Conservation (phyloP, 2,329 filamentous ascomycete genomes). For the Dactylonectria estremocensis region DNA sequence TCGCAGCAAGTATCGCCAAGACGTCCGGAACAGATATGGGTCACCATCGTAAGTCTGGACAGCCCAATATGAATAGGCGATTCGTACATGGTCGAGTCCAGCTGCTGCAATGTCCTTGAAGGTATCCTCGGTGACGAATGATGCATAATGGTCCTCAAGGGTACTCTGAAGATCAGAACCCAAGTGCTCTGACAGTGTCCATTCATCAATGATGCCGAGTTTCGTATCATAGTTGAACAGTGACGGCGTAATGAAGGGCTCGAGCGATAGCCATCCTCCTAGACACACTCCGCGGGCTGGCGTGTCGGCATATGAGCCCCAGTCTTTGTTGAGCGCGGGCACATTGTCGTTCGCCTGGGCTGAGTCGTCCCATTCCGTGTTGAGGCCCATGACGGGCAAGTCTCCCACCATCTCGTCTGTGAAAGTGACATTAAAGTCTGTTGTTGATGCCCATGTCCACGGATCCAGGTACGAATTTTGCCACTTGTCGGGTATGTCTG, state of each 20-base stretch:
- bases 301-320: constrained; percentile 81
- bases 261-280: constrained; percentile 93
- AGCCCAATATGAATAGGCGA: constrained; percentile 96
- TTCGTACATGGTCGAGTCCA: constrained; percentile 96
- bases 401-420: constrained; percentile 88
- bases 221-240: constrained; percentile 80
- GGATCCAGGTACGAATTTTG: constrained; percentile 88
- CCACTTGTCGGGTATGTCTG: constrained; percentile 75
- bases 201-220: constrained; percentile 87
- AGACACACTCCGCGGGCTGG: constrained; percentile 93
- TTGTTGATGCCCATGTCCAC: constrained; percentile 91
- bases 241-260: constrained; percentile 96
- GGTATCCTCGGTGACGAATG: constrained; percentile 87
- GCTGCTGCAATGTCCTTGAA: constrained; percentile 89
- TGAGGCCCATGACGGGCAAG: constrained; percentile 92
- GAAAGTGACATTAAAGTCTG: constrained; percentile 94
- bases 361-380: constrained; percentile 88
- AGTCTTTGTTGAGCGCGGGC: constrained; percentile 81
- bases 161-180: constrained; percentile 76
- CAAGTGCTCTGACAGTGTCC: constrained; percentile 80
- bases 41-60: constrained; percentile 88
- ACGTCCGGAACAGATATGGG: constrained; percentile 87
- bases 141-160: constrained; percentile 92
- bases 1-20: constrained; percentile 94
- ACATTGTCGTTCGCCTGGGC: constrained; percentile 83